phyloP scores from a whole-genome alignment of 192 early-diverging fungal genomes.

The Oehlia diaphana region DNA sequence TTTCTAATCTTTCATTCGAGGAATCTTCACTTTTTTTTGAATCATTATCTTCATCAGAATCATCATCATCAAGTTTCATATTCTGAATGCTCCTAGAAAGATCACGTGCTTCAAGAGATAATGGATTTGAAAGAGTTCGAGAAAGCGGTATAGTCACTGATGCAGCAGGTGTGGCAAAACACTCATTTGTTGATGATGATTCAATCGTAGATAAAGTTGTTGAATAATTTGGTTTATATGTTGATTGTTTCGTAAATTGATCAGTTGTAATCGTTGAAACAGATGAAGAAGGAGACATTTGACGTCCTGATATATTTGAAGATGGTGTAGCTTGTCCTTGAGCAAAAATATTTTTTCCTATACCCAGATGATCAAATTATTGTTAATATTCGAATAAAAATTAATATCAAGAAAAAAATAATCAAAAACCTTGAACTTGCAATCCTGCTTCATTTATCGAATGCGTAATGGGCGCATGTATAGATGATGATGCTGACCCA shows the following conservation, averaged over 20 bases:
- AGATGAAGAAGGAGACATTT: conserved; percentile 18
- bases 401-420: neutral
- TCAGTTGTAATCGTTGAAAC: conserved; percentile 28
- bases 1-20: conserved; percentile 7
- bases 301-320: neutral
- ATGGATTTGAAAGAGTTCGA: neutral
- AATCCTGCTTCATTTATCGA: neutral
- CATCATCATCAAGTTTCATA: neutral
- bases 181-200: conserved; percentile 9
- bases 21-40: neutral
- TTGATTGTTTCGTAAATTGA: neutral
- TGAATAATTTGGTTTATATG: neutral
- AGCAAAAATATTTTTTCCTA: neutral
- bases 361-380: neutral
- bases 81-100: neutral
- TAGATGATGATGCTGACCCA: conserved; percentile 20
- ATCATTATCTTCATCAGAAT: neutral
- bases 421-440: conserved; percentile 18
- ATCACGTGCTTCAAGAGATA: conserved; percentile 6
- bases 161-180: conserved; percentile 7
- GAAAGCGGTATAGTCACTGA: conserved; percentile 3
- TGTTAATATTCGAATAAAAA: neutral
- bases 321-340: neutral
- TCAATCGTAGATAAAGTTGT: conserved; percentile 4
- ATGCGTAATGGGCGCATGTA: neutral